Conservation (phyloP, 257 asterid genomes). For the Solanum chiquidenum region DNA sequence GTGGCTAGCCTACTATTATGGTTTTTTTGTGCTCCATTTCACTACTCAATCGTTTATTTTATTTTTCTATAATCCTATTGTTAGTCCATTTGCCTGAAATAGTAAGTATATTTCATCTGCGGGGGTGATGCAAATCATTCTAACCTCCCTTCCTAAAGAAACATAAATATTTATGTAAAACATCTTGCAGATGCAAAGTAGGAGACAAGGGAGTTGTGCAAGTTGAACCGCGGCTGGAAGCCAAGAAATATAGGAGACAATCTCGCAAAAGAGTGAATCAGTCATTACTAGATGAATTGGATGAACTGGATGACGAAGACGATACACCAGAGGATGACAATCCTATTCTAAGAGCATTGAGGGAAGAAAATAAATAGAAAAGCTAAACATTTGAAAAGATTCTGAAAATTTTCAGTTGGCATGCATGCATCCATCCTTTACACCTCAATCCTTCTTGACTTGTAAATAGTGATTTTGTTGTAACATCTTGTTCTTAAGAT, state of each 20-base stretch:
- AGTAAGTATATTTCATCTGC: not conserved
- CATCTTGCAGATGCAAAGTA: conserved; percentile 48
- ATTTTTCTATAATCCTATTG: not conserved
- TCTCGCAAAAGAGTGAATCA: conserved; percentile 87
- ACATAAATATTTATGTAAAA: not conserved
- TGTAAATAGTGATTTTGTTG: not conserved
- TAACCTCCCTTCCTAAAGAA: not conserved
- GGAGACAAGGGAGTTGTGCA: conserved; percentile 77
- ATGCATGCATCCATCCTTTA: not conserved
- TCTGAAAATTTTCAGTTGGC: not conserved
- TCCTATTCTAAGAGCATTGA: conserved; percentile 32
- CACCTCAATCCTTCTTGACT: not conserved
- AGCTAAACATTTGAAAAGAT: not conserved
- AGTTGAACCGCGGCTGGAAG: conserved; percentile 79
- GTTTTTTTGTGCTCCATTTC: not conserved
- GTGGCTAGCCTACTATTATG: not conserved
- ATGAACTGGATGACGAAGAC: conserved; percentile 54
- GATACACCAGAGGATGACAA: conserved; percentile 24
- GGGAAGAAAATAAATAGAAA: conserved; percentile 15
- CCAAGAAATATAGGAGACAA: conserved; percentile 82
- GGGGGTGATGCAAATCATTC: not conserved
- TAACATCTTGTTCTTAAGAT: not conserved
- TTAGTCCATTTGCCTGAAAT: not conserved
- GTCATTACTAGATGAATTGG: conserved; percentile 59
- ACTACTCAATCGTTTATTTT: not conserved